Base-by-base conservation (phyloP, 768 basidiomycete genomes). In the Tricholoma bakamatsutake region DNA sequence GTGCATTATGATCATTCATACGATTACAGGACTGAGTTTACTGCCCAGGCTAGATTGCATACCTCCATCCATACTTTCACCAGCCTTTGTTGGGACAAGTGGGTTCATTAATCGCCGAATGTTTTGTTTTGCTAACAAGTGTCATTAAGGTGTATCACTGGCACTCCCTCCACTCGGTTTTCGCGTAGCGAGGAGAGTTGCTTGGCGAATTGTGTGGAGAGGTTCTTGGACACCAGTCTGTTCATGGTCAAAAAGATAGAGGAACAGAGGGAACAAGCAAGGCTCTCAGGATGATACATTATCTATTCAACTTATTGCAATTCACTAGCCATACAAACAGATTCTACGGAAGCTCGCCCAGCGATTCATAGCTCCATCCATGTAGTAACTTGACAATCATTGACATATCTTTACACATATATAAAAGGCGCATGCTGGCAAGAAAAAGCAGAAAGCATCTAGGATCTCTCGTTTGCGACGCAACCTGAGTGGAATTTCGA, bases 61-160 rank as follows among this genome's bases (percentile, higher is more conserved):
- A 73, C 80, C 24, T 75, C 80, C 28, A 84, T 94, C 42, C 92
- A 93, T 59, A 81, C 76, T 50, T 79, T 94, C 61, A 94, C 93
- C 15, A 80, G 80, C 64, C 84, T 85, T 73, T 94, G 93, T 69
- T 95, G 93, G 91, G 89, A 93, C 76, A 93, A 95, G 92, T 94
- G 64, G 68, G 82, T 76, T 50, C n/a, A 54, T 46, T 57, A 51
- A 31, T 50, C 50, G 54, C 46, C 46, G 37, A 27, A n/a, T 15
- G 35, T 58, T 17, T 13, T 49, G 46, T 28, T 48, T 31, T 42
- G 21, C 57, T 34, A 17, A 57, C 42, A 53, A 31, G 55, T 37
- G 47, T 57, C 43, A 31, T 54, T 28, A 59, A 93, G 92, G 68
- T 96, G 93, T 66, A 78, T 95, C 52, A 87, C 88, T 0, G 80